These are phyloP conservation scores for Quercus cerris DNA, from an alignment of 306 rosid genomes.

Conservation along the genomic window DNA sequence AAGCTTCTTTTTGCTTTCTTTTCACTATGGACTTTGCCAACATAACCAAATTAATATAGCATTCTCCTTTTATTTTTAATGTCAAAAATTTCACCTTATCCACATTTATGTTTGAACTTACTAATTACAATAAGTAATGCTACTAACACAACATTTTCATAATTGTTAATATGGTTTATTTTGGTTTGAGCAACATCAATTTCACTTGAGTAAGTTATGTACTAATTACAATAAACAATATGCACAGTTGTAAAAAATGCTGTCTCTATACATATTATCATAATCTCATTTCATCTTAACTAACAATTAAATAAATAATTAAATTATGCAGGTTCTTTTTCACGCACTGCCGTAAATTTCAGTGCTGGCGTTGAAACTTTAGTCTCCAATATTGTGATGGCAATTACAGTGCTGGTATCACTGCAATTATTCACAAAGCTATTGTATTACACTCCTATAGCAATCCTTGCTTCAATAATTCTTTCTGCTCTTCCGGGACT, in stretches of 20 bases:
- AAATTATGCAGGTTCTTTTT: constrained; percentile 62
- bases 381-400: constrained; percentile 81
- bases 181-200: too few species aligned
- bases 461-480: constrained; percentile 73
- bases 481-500: constrained; percentile 87
- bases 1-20: neutral
- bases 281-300: neutral
- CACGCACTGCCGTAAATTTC: constrained; percentile 71
- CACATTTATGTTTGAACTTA: neutral
- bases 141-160: too few species aligned
- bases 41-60: neutral
- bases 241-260: accelerated
- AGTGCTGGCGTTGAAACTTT: constrained; percentile 73
- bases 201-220: too few species aligned
- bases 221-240: too few species aligned
- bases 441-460: constrained; percentile 69
- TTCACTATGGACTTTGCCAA: neutral
- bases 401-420: constrained; percentile 54
- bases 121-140: neutral
- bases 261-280: neutral
- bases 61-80: neutral
- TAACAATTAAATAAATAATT: neutral
- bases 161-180: too few species aligned
- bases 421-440: constrained; percentile 61
- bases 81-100: neutral